Evolutionary conservation across 2,329 filamentous ascomycete species (phyloP).

Genomic region (Torrubiellomyces zombiae): DNA sequence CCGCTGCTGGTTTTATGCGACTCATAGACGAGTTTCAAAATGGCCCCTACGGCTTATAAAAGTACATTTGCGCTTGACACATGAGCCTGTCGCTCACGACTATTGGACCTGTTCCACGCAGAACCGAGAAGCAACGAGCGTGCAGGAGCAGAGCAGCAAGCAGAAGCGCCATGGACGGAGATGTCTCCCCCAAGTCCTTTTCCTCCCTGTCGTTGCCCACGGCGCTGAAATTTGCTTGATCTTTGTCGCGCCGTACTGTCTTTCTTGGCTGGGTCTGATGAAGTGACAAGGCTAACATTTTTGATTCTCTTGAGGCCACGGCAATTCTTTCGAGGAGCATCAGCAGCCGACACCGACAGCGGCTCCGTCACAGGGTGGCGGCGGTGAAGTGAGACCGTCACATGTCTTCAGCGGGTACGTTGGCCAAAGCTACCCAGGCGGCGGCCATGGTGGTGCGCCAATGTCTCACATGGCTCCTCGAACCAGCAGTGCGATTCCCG

Average conservation of each 20-base stretch:
- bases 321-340: conserved; percentile 45
- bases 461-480: conserved; percentile 44
- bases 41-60: too few species aligned
- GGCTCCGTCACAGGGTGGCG: conserved; percentile 28
- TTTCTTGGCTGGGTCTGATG: too few species aligned
- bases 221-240: too few species aligned
- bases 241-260: too few species aligned
- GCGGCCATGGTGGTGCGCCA: conserved; percentile 31
- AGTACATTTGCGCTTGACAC: too few species aligned
- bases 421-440: conserved; percentile 39
- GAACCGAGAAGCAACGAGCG: too few species aligned
- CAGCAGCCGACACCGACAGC: conserved; percentile 44
- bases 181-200: too few species aligned
- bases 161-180: too few species aligned
- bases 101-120: too few species aligned
- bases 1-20: conserved; percentile 15
- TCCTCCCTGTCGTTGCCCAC: too few species aligned
- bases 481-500: conserved; percentile 18
- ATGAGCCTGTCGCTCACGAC: too few species aligned
- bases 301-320: conserved; percentile 35
- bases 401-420: conserved; percentile 60
- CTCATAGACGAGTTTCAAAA: conserved; percentile 21
- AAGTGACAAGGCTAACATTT: conserved; percentile 12
- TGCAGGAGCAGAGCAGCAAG: too few species aligned
- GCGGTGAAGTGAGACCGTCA: conserved; percentile 51